Percentiles rank a stretch among this genome's conserved stretches.
These are phyloP conservation scores for Paraleonurus japonicus DNA, from an alignment of 257 asterid species.

Conservation along the genomic window DNA sequence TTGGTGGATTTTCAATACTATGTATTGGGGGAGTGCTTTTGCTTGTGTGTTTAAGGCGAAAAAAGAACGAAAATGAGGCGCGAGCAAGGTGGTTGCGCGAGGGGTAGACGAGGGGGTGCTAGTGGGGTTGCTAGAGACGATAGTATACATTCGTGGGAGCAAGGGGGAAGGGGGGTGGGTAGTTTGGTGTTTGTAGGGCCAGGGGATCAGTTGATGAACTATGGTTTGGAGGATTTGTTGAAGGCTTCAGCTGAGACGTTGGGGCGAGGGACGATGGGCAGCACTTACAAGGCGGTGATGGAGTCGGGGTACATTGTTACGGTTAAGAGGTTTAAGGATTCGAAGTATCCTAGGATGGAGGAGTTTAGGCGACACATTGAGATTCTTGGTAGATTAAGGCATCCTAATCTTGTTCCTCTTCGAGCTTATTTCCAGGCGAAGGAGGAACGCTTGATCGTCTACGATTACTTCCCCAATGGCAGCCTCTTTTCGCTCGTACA, in stretches of 20 bases:
- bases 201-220: constrained; percentile 80
- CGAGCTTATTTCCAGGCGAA: constrained; percentile 94
- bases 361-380: constrained; percentile 86
- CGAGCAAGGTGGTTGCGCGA: constrained; percentile 34
- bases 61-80: constrained; percentile 18
- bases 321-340: constrained; percentile 86
- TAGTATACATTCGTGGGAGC: constrained; percentile 62
- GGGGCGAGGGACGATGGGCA: constrained; percentile 90
- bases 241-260: constrained; percentile 96
- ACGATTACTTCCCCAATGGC: constrained; percentile 95
- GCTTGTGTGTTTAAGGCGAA: constrained; percentile 36
- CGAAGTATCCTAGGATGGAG: constrained; percentile 73
- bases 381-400: constrained; percentile 76
- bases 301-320: constrained; percentile 95
- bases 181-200: constrained; percentile 81
- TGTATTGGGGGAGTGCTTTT: constrained; percentile 24
- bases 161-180: constrained; percentile 72
- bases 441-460: constrained; percentile 89
- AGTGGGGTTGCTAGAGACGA: constrained; percentile 43
- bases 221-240: constrained; percentile 77
- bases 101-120: constrained; percentile 37
- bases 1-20: constrained; percentile 48
- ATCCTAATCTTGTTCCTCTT: constrained; percentile 85
- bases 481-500: constrained; percentile 90
- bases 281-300: constrained; percentile 96